Percentiles rank a stretch among this genome's conserved stretches.
These are phyloP conservation scores for Strobilomyces confusus DNA, from an alignment of 768 basidiomycete species.

Conservation along the genomic window DNA sequence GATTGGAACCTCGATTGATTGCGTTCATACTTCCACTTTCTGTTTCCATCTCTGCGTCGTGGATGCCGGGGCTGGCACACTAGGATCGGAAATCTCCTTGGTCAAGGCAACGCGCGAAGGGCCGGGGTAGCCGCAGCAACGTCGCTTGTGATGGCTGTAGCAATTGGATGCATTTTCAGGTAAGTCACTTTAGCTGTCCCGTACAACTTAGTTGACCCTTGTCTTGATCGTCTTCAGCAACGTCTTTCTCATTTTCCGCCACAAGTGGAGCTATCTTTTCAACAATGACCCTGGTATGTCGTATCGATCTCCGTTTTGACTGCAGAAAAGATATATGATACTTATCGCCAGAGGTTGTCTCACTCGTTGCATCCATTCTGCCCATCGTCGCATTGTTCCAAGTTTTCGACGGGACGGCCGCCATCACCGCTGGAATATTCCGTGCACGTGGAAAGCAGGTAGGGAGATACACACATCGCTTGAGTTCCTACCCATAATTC, in stretches of 20 bases:
- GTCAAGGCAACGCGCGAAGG: conserved; percentile 70
- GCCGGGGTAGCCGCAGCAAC: conserved; percentile 66
- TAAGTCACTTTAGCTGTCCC: conserved; percentile 18
- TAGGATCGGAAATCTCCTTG: conserved; percentile 86
- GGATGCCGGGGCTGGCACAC: background rate
- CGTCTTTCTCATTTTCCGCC: conserved; percentile 58
- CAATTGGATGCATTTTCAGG: conserved; percentile 65
- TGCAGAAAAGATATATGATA: background rate
- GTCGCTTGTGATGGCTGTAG: conserved; percentile 61
- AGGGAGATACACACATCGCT: background rate
- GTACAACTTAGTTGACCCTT: background rate
- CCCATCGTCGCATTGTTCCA: conserved; percentile 79
- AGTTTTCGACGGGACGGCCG: conserved; percentile 75
- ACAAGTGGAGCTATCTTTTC: conserved; percentile 72
- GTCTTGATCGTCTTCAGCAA: conserved; percentile 32
- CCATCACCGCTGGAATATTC: conserved; percentile 71
- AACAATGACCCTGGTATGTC: conserved; percentile 58
- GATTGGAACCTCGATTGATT: background rate
- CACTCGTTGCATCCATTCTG: conserved; percentile 55
- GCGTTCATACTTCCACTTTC: background rate
- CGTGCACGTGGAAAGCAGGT: conserved; percentile 80
- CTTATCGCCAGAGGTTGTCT: conserved; percentile 38
- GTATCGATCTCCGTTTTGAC: background rate
- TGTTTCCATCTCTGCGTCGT: background rate
- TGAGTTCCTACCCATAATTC: background rate